These are phyloP conservation scores for Blastocystis sp. DNA, from an alignment of 352 stramenopile species.

Conservation along the genomic window DNA sequence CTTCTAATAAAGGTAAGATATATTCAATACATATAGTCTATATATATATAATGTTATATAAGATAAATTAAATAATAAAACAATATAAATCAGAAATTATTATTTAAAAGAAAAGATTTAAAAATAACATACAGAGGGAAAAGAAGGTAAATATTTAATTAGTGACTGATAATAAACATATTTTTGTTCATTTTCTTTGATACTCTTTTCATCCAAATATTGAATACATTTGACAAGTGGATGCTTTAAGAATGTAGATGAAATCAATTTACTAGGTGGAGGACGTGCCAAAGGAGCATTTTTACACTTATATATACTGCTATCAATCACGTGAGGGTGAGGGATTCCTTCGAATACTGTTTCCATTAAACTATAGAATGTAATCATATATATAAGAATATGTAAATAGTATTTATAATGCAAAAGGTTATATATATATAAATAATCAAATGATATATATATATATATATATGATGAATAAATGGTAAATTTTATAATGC, in stretches of 20 bases:
- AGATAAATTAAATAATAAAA: no score
- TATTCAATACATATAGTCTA: no score
- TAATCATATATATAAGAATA: background rate
- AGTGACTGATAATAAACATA: slow-evolving; percentile 31
- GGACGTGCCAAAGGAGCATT: slow-evolving; percentile 19
- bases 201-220: slow-evolving; percentile 26
- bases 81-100: no score
- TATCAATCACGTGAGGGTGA: slow-evolving; percentile 10
- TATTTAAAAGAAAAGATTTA: background rate
- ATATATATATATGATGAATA: no score
- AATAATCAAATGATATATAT: no score
- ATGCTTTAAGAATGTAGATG: slow-evolving; percentile 27
- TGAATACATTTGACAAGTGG: slow-evolving; percentile 23
- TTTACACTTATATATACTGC: slow-evolving; percentile 17
- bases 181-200: slow-evolving; percentile 33
- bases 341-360: slow-evolving; percentile 20
- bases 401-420: no score
- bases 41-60: no score
- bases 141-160: slow-evolving; percentile 7
- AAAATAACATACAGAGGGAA: background rate
- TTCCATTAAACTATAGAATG: slow-evolving; percentile 9
- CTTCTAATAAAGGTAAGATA: slow-evolving; percentile 27
- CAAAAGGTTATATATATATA: no score
- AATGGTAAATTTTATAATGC: no score
- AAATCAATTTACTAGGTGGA: slow-evolving; percentile 16